Evolutionary conservation across 257 asterid genomes (phyloP).

Genomic region (Penstemon barbatus): DNA sequence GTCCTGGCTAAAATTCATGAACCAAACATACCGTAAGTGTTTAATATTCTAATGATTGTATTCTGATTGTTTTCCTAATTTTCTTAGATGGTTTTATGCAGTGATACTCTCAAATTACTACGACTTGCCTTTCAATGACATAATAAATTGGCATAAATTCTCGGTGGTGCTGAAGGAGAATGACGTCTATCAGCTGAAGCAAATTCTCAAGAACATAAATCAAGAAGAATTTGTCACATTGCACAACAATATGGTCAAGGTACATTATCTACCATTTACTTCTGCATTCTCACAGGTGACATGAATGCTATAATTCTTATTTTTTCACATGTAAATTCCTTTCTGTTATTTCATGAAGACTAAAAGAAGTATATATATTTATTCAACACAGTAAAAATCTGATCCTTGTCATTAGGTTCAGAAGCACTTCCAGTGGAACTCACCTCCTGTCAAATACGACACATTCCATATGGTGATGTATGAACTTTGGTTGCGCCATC

Average conservation of each 20-base stretch:
- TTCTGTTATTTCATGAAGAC: not conserved
- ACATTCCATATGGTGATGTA: constrained; percentile 98
- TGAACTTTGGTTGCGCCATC: constrained; percentile 94
- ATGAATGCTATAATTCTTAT: not conserved
- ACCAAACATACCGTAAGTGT: not conserved
- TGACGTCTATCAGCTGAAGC: constrained; percentile 89
- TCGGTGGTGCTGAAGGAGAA: constrained; percentile 78
- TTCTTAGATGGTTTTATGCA: constrained; percentile 42
- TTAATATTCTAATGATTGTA: constrained; percentile 9
- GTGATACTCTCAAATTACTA: constrained; percentile 94
- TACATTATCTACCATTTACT: constrained; percentile 29
- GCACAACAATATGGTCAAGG: constrained; percentile 94
- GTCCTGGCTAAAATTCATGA: too few species aligned
- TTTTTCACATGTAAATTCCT: not conserved
- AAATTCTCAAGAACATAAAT: constrained; percentile 72
- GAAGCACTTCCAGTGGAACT: constrained; percentile 94
- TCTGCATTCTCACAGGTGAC: not conserved
- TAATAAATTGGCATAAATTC: constrained; percentile 79
- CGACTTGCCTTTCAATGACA: constrained; percentile 93
- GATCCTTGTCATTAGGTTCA: constrained; percentile 55
- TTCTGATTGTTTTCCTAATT: constrained; percentile 16
- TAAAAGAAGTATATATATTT: not conserved
- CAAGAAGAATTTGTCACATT: constrained; percentile 69
- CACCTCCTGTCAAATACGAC: constrained; percentile 70
- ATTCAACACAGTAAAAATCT: not conserved